A percentile compares a stretch with the other conserved stretches of the same genome.
phyloP scores from a whole-genome alignment of 805 yeast genomes.

The Grigorovia transvaalensis region DNA sequence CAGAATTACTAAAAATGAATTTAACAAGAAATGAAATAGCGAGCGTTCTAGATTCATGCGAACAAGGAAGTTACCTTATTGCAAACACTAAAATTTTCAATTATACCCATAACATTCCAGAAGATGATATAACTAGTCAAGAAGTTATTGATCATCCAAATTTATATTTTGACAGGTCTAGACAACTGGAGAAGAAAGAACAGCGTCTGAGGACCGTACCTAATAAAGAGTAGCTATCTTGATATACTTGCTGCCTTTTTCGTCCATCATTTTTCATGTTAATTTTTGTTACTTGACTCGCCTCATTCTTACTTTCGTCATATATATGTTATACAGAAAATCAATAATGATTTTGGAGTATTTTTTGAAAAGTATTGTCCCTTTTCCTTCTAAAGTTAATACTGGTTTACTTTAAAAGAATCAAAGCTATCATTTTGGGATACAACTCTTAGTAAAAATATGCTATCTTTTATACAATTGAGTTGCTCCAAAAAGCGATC shows the following conservation, averaged over 20 bases:
- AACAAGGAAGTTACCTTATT: constrained; percentile 60
- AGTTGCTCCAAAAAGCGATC: too few species aligned
- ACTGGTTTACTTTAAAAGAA: too few species aligned
- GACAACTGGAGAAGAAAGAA: constrained; percentile 39
- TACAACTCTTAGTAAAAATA: too few species aligned
- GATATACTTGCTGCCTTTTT: background rate
- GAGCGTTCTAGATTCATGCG: constrained; percentile 57
- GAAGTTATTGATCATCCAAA: constrained; percentile 77
- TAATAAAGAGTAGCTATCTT: background rate
- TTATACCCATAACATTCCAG: constrained; percentile 33
- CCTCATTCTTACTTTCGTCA: too few species aligned
- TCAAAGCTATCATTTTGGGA: too few species aligned
- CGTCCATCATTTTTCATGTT: too few species aligned
- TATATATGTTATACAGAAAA: too few species aligned
- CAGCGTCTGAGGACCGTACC: constrained; percentile 2
- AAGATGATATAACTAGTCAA: constrained; percentile 35
- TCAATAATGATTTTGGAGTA: too few species aligned
- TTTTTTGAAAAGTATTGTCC: too few species aligned
- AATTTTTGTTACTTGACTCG: too few species aligned
- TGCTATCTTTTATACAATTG: too few species aligned
- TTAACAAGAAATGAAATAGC: constrained; percentile 39
- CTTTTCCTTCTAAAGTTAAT: too few species aligned
- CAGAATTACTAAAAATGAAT: constrained; percentile 45
- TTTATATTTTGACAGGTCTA: constrained; percentile 69
- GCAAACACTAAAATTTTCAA: constrained; percentile 91